Evolutionary conservation across 192 early-diverging fungal species (phyloP).

Genomic region (Mortierella claussenii): DNA sequence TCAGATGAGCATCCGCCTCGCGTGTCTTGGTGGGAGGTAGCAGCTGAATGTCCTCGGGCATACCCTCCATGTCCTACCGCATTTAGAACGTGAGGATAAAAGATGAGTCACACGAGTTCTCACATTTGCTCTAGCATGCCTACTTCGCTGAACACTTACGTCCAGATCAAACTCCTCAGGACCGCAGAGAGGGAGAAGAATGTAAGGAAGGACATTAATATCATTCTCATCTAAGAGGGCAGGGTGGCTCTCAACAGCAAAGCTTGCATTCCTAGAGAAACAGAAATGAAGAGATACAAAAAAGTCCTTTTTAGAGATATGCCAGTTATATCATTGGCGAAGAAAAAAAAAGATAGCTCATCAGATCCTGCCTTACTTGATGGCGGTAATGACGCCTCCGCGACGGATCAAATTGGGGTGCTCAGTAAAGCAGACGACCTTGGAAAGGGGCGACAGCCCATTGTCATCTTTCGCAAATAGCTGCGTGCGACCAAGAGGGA

Average conservation of each 20-base stretch:
- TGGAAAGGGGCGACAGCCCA: conserved; percentile 78
- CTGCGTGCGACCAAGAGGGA: conserved; percentile 72
- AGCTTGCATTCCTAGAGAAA: conserved; percentile 75
- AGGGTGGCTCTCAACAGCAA: conserved; percentile 76
- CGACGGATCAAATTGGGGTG: conserved; percentile 87
- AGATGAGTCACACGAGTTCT: not conserved
- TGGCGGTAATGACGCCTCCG: conserved; percentile 84
- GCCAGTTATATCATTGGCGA: too few species aligned
- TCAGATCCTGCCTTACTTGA: conserved; percentile 79
- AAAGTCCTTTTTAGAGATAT: too few species aligned
- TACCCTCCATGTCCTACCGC: conserved; percentile 83
- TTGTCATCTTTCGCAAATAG: conserved; percentile 79
- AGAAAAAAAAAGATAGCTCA: too few species aligned
- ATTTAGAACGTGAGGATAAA: not conserved
- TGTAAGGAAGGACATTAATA: conserved; percentile 86
- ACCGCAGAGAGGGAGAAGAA: conserved; percentile 91
- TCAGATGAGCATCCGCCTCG: conserved; percentile 80
- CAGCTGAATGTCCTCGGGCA: conserved; percentile 94
- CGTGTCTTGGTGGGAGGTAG: conserved; percentile 85
- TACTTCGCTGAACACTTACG: conserved; percentile 42
- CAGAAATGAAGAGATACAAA: too few species aligned
- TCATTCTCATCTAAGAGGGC: conserved; percentile 73
- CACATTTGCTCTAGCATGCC: not conserved
- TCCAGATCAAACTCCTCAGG: conserved; percentile 93
- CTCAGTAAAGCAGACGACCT: conserved; percentile 87